Percentiles rank a stretch among this genome's conserved stretches.
These are phyloP conservation scores for Fomitopsis pulvina DNA, from an alignment of 768 basidiomycete species.

Conservation along the genomic window DNA sequence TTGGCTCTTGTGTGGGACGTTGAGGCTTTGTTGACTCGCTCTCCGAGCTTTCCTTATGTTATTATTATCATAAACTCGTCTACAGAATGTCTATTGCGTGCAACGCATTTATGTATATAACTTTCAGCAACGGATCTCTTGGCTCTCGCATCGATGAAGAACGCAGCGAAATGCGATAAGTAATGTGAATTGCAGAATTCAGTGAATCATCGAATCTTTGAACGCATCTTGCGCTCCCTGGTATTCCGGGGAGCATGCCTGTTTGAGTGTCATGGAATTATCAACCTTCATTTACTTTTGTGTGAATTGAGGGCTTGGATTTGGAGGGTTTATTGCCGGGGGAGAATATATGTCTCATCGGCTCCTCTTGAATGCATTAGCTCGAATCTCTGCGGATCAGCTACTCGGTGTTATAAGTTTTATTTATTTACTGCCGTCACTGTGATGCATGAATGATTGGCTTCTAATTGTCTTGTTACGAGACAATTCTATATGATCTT, in stretches of 20 bases:
- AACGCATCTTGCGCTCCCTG: constrained; percentile 74
- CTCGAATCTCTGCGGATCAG: constrained; percentile 18
- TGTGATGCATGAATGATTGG: constrained; percentile 17
- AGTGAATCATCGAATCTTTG: constrained; percentile 83
- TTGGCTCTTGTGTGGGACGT: constrained; percentile 8
- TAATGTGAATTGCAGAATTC: constrained; percentile 82
- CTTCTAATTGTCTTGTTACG: constrained; percentile 18
- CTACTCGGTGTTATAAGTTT: constrained; percentile 51
- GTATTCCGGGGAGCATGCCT: constrained; percentile 70
- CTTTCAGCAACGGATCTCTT: constrained; percentile 35
- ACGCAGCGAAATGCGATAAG: constrained; percentile 75
- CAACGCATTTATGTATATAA: constrained; percentile 18
- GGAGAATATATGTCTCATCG: constrained; percentile 19
- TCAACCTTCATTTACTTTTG: constrained; percentile 35
- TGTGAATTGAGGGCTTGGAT: constrained; percentile 36
- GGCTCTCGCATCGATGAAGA: constrained; percentile 78
- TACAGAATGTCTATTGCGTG: constrained; percentile 16
- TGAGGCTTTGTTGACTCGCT: too few relatives aligned
- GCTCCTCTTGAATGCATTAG: constrained; percentile 46
- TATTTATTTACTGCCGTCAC: constrained; percentile 39
- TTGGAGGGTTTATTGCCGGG: constrained; percentile 34
- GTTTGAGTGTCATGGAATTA: constrained; percentile 68
- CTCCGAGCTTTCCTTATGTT: constrained; percentile 11
- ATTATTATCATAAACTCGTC: constrained; percentile 13
- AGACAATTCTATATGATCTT: constrained; percentile 31